Conservation (phyloP, 371 early-diverging fungal genomes). For the Fennellomyces sp. region DNA sequence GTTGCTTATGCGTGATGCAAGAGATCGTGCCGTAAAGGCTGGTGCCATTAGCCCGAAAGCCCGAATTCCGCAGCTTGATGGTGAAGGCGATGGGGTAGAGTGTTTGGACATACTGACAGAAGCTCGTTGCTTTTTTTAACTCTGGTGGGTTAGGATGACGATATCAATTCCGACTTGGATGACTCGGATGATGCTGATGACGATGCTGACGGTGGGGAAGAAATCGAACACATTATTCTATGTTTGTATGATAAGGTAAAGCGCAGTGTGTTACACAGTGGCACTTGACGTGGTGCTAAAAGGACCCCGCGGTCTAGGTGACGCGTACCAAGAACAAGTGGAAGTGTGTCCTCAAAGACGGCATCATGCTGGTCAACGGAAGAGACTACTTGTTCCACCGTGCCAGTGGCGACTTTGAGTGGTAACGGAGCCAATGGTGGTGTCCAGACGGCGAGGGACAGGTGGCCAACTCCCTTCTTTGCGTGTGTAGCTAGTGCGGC, state of each 20-base stretch:
- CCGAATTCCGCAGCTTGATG: conserved; percentile 57
- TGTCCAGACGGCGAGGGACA: too few species aligned
- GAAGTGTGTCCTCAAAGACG: conserved; percentile 95
- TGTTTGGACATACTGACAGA: background rate
- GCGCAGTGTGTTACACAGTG: background rate
- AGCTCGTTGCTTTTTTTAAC: background rate
- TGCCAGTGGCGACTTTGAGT: conserved; percentile 94
- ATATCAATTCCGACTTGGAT: conserved; percentile 86
- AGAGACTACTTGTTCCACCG: conserved; percentile 93
- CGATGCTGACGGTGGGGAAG: conserved; percentile 80
- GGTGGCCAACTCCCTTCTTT: too few species aligned
- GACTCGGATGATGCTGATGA: conserved; percentile 75
- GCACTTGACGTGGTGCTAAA: too few species aligned
- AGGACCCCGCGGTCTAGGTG: conserved; percentile 47
- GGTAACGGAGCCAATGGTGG: conserved; percentile 55
- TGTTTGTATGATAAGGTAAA: conserved; percentile 94
- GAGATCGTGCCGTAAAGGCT: conserved; percentile 33
- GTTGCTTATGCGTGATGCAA: conserved; percentile 40
- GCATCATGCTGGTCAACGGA: conserved; percentile 93
- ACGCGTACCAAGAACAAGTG: conserved; percentile 96
- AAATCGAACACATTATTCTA: conserved; percentile 84
- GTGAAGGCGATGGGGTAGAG: conserved; percentile 49
- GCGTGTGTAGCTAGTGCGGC: too few species aligned
- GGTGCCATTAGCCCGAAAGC: conserved; percentile 25
- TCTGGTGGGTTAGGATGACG: conserved; percentile 60